Evolutionary conservation across 2,329 filamentous ascomycete genomes (phyloP).

Genomic region (Fusarium piperis): DNA sequence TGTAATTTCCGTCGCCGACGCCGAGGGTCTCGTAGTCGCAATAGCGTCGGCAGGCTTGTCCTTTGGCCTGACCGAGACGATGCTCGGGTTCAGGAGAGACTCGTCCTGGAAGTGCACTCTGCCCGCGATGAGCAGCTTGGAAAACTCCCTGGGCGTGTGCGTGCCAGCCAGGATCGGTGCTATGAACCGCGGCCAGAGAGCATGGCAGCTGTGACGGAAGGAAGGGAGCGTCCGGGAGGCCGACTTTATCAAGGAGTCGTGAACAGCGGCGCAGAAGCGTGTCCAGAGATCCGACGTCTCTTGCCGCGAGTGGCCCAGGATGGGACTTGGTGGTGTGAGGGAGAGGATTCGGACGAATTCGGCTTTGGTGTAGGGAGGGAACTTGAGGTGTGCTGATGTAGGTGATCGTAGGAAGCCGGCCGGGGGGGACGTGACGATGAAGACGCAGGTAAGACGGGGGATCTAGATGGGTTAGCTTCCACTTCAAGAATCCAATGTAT

Average conservation of each 20-base stretch:
- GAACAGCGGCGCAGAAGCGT: constrained; percentile 83
- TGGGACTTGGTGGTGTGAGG: constrained; percentile 55
- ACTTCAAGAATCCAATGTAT: constrained; percentile 11
- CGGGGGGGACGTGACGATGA: constrained; percentile 78
- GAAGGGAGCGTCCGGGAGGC: constrained; percentile 81
- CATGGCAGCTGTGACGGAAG: constrained; percentile 74
- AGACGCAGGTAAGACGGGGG: constrained; percentile 77
- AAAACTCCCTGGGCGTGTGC: constrained; percentile 81
- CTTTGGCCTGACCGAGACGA: constrained; percentile 54
- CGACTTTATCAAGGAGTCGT: constrained; percentile 85
- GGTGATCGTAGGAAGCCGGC: constrained; percentile 75
- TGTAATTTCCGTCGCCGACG: constrained; percentile 56
- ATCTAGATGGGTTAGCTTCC: constrained; percentile 63
- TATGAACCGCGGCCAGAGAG: constrained; percentile 87
- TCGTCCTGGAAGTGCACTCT: constrained; percentile 78
- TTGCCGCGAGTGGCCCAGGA: constrained; percentile 60
- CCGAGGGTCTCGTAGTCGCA: constrained; percentile 21
- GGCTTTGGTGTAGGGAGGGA: constrained; percentile 83
- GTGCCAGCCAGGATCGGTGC: constrained; percentile 80
- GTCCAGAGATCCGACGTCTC: constrained; percentile 77
- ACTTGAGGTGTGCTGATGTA: constrained; percentile 80
- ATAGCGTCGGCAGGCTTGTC: neutral
- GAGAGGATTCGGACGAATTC: constrained; percentile 83
- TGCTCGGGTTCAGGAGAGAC: constrained; percentile 71
- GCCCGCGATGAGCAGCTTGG: constrained; percentile 79